Base-by-base conservation (phyloP, 495 filamentous ascomycete genomes). In the Glutinoglossum americanum region DNA sequence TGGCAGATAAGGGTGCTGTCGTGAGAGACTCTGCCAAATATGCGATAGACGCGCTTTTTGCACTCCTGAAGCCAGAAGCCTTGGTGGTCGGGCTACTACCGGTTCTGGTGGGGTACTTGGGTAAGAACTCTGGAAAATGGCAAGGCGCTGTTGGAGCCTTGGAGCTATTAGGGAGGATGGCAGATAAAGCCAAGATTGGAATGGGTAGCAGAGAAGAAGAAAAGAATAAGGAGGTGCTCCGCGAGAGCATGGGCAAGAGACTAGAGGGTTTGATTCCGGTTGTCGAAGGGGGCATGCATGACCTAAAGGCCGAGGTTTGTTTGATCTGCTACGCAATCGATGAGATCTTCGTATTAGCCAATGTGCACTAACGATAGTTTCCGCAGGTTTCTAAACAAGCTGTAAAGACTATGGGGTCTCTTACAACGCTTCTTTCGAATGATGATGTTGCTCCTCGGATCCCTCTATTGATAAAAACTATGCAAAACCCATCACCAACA, bases 401-500 rank as follows among this genome's bases (percentile, higher is more conserved):
- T 25, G 70, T 82, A 68, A 85, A 87, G 71, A 85, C 89, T 11
- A 96, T 97, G 88, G 85, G 77, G 59, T 85, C 85, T 28, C 71
- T 99, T 44, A 93, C 88, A 11, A 85, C 85, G 11, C 79, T 99
- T 1, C 78, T 99, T 35, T 88, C 87, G 62, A 99, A 99, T 72
- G 92, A 99, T 70, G 92, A 99, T 69, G 88, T 99, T 33, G 82
- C 82, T 37, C 89, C 89, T 30, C 81, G 90, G 61, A 93, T 97
- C 61, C 93, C 92, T 5, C 80, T 94, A 7, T 76, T 99, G 45
- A 83, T 99, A 68, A 85, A 90, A 66, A 87, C 88, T 41, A 95
- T 99, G 83, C 85, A 95, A 64, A 81, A 95, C 57, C 92, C 93
- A 2, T 93, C 86, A 7, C 76, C 84, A n/a, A 80, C 93, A 64